Base-by-base conservation (phyloP, 805 yeast genomes). In the Naumovozyma baii region DNA sequence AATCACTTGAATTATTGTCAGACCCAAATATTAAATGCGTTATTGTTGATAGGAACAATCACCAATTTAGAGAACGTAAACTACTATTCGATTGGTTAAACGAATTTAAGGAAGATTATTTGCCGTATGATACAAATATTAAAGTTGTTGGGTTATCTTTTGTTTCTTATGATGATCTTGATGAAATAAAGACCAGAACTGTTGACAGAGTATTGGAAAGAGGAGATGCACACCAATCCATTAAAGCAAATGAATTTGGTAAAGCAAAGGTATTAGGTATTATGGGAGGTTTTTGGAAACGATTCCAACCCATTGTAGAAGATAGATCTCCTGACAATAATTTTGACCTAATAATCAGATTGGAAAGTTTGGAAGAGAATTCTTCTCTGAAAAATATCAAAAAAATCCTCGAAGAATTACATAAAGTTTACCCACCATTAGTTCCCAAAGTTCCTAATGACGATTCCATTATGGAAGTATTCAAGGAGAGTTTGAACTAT, bases 191-290 rank as follows among this genome's bases (percentile, higher is more conserved):
- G 72, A 48, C 65, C 2, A 43, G 77, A 0, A 83, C 96, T 0
- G 59, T 64, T 7, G 57, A 64, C 0, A 68, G 96, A 40, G 81
- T 90, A 0, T 36, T 67, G 4, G 53, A 55, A 2, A 70, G 98
- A 49, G 96, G 96, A 2, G 87, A 87, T 52, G 80, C 83, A 46
- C 98, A 92, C 57, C 95, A 83, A 57, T 76, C 88, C 2, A 83
- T 92, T 30, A 77, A 80, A 47, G 69, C 67, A 3, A 57, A 52
- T 0, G 52, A 61, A 3, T 68, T 72, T 40, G 76, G 79, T 8
- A 65, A 66, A 3, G 59, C 61, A 14, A 66, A 69, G 38, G 78
- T 83, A 0, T 60, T 66, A 26, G 71, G 68, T 16, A 80, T 92
- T 25, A 76, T 90, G 84, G 64, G 65, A 22, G 86, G 88, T 0